Base-by-base conservation (phyloP, 2,329 filamentous ascomycete genomes). In the Neopestalotiopsis rosae region DNA sequence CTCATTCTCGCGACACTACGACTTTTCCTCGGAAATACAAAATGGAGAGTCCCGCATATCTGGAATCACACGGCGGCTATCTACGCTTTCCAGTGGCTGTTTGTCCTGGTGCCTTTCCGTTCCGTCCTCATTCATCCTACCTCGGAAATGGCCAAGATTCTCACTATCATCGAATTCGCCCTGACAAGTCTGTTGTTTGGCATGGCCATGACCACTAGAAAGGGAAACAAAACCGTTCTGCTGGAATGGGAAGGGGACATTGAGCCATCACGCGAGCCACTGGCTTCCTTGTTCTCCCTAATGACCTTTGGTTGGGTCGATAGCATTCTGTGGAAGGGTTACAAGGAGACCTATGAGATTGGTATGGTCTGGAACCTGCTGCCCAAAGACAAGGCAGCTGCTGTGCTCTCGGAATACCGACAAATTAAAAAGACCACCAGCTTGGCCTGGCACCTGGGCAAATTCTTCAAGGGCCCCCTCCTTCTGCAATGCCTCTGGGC, bases 11-110 rank as follows among this genome's bases (percentile, higher is more conserved):
- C 91, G 14, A 88, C 90, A 24, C 82, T 94, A 58, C 91, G 96
- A 42, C 83, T 98, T 75, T 90, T 81, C 81, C 89, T 86, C 81
- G 91, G 80, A 80, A 89, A 83, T 81, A 89, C 82, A 75, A 89
- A 85, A 86, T 94, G 82, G 87, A 88, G 79, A 80, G 79, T 96
- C 14, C 91, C 92, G 9, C 86, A 88, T 69, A 83, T 98, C 9
- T 99, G 96, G 96, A 95, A 95, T 77, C 96, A 99, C 80, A 98
- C 96, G 0, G 92, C 94, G 24, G 82, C 87, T 71, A 89, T 99
- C 67, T 99, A 99, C 80, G 87, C 88, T 67, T 84, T 90, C 67
- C 91, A 95, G 78, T 99, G 95, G 94, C 76, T 96, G 5, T 91
- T 95, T 76, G 86, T 87, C 9, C 71, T 95, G 30, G 84, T 94